Evolutionary conservation across 345 rosid genomes (phyloP), one percentile per base, ranked within the genome.

Genomic region (Linum trigynum): DNA sequence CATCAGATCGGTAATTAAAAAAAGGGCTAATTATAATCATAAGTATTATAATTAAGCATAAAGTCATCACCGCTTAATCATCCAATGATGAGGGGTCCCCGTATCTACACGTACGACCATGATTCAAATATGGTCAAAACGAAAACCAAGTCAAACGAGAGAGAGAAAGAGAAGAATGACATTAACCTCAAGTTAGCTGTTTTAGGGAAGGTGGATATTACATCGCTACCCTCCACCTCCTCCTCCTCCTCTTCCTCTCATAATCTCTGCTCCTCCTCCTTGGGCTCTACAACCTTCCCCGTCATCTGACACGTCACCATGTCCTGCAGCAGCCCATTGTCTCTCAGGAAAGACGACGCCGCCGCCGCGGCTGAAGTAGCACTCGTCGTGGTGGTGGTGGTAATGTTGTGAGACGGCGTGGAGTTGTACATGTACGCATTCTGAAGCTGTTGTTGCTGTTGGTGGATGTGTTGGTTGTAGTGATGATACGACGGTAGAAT

Each of bases 271-370:
- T 14, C 38, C 71, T 69, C 71, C 60, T 74, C 72, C 45, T 82
- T 69, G 1, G 71, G 62, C 68, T 77, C 82, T 50, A 48, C 53
- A 12, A 48, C 73, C 75, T 64, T 85, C 74, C 65, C 41, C 9
- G 38, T 62, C 82, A 85, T 86, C 77, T 78, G 95, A 7, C 95
- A 71, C 41, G 96, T 92, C 67, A 86, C 85, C 2, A 92, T 87
- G 75, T 94, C 99, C 73, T 94, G 90, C 75, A 94, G 99, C 45
- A 94, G 88, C 14, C 99, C 99, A 45, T 82, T 76, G 69, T 88
- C 97, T 74, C 86, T 75, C 55, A 71, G 45, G 73, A 75, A 61
- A 56, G 76, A 76, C 73, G 78, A 57, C 5, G 81, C 23, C 23
- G 75, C 3, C 37, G n/a, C n/a, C n/a, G n/a, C n/a, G n/a, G n/a